Conservation (phyloP, 2,329 filamentous ascomycete genomes). For the Coleophoma eucalyptorum region DNA sequence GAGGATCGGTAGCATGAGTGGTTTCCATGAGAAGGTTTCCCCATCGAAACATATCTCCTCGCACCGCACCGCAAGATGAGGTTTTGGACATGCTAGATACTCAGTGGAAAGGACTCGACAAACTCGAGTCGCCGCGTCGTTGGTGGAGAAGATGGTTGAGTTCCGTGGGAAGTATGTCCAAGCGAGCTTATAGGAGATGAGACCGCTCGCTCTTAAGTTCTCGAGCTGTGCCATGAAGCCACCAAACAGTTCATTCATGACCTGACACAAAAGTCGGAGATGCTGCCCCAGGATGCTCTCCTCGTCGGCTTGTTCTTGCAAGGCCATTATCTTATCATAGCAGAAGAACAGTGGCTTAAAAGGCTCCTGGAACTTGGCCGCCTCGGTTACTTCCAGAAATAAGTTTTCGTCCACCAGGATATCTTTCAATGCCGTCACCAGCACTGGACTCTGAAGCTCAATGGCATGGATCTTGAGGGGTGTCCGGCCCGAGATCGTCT, state of each 20-base stretch:
- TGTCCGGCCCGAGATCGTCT: no score
- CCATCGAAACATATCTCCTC: conserved; percentile 37
- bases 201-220: conserved; percentile 30
- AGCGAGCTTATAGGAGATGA: conserved; percentile 36
- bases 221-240: conserved; percentile 32
- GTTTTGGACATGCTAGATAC: background rate
- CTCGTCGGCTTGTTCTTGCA: conserved; percentile 23
- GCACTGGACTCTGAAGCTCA: conserved; percentile 36
- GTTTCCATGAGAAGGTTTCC: conserved; percentile 39
- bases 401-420: conserved; percentile 38
- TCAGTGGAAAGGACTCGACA: conserved; percentile 19
- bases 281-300: conserved; percentile 29
- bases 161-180: conserved; percentile 41
- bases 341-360: conserved; percentile 41
- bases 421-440: conserved; percentile 31
- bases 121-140: conserved; percentile 36
- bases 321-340: conserved; percentile 35
- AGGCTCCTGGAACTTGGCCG: conserved; percentile 32
- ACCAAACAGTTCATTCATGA: conserved; percentile 40
- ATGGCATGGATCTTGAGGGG: conserved; percentile 16
- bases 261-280: conserved; percentile 34
- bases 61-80: conserved; percentile 3
- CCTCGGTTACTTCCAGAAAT: conserved; percentile 33
- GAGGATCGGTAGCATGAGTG: conserved; percentile 25
- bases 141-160: conserved; percentile 34